A percentile compares a stretch with the other conserved stretches of the same genome.
These are phyloP conservation scores for Helianthus annuus DNA, from an alignment of 129 eudicot genomes.

Conservation along the genomic window DNA sequence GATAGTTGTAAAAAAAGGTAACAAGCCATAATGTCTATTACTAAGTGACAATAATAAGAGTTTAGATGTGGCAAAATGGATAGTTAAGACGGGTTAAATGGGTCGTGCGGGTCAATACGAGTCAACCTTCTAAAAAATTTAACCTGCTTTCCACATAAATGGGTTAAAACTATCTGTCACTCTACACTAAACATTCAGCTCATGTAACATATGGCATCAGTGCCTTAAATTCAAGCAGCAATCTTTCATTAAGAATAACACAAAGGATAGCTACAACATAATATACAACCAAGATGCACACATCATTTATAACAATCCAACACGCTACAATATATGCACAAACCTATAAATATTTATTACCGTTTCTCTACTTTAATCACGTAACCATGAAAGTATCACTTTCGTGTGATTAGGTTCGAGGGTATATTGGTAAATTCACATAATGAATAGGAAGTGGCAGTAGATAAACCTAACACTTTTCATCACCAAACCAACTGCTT, in stretches of 20 bases:
- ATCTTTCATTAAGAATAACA: not conserved
- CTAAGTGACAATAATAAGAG: too few species aligned
- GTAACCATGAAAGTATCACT: slow-evolving; percentile 1
- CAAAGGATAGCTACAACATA: slow-evolving; percentile 1
- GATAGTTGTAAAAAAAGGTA: too few species aligned
- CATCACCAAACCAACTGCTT: slow-evolving; percentile 93
- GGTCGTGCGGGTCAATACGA: not conserved
- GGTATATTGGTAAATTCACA: slow-evolving; percentile 24
- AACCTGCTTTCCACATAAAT: not conserved
- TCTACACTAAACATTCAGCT: slow-evolving; percentile 2
- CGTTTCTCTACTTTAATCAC: slow-evolving; percentile 23
- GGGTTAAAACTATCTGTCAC: not conserved
- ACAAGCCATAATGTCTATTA: too few species aligned
- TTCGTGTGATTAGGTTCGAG: slow-evolving; percentile 11
- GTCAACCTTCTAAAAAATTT: not conserved
- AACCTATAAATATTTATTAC: slow-evolving; percentile 7
- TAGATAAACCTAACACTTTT: slow-evolving; percentile 56
- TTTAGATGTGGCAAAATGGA: not conserved
- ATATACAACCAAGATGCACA: slow-evolving; percentile 10
- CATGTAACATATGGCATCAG: not conserved
- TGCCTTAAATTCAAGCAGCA: not conserved
- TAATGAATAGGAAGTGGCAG: not conserved
- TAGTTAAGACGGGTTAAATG: not conserved
- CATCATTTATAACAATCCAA: not conserved
- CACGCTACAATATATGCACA: slow-evolving; percentile 3